phyloP scores from a whole-genome alignment of 2,329 filamentous ascomycete species.

The Aspergillus texensis region DNA sequence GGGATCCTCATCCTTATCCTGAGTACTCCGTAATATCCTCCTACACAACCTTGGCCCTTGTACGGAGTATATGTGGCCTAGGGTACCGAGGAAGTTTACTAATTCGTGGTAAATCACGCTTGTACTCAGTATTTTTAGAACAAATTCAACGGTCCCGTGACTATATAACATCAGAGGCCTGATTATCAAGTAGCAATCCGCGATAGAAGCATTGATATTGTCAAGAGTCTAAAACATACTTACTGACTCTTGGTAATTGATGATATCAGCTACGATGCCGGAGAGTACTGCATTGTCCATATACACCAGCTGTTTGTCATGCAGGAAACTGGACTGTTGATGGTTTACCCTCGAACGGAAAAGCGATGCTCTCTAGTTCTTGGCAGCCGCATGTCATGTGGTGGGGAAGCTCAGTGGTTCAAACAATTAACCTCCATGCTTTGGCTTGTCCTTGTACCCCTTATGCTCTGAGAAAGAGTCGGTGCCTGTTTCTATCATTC shows the following conservation, averaged over 20 bases:
- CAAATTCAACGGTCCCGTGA: neutral
- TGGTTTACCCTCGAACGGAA: neutral
- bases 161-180: neutral
- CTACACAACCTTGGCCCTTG: neutral
- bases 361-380: constrained; percentile 6
- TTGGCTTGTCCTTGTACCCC: neutral
- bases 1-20: neutral
- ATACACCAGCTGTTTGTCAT: neutral
- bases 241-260: neutral
- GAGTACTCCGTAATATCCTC: neutral
- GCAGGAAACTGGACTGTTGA: neutral
- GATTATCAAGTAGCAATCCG: neutral
- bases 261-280: neutral
- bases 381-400: constrained; percentile 25
- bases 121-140: neutral
- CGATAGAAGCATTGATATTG: neutral
- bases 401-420: constrained; percentile 19
- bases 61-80: neutral
- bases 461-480: neutral
- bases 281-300: neutral
- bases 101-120: neutral
- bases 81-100: neutral
- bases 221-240: neutral
- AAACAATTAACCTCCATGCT: neutral
- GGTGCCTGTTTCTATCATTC: neutral